Conservation (phyloP, 768 basidiomycete genomes). For the Rhodocollybia butyracea region DNA sequence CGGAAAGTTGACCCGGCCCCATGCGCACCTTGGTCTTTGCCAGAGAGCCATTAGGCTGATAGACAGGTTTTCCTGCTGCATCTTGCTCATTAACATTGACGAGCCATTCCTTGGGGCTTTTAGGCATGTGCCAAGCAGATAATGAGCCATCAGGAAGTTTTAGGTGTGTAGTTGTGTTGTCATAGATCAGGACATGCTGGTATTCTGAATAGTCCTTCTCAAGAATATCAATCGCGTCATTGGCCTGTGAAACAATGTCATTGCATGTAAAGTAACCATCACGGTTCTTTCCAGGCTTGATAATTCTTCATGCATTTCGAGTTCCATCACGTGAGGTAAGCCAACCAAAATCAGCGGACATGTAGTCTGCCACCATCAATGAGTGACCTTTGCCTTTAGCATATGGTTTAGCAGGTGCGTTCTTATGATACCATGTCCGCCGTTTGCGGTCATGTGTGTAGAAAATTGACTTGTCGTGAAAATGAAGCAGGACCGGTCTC, state of each 20-base stretch:
- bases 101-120: constrained; percentile 9
- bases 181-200: not conserved
- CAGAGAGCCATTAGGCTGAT: constrained; percentile 12
- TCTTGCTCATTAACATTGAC: constrained; percentile 13
- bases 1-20: not conserved
- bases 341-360: constrained; percentile 30
- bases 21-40: constrained; percentile 15
- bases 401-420: constrained; percentile 16
- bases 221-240: constrained; percentile 1
- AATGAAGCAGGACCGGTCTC: constrained; percentile 19
- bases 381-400: constrained; percentile 31
- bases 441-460: constrained; percentile 28
- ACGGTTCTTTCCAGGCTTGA: constrained; percentile 19
- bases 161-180: not conserved
- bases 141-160: not conserved
- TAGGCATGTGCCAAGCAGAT: constrained; percentile 11
- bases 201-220: constrained; percentile 9
- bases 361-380: constrained; percentile 32
- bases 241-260: constrained; percentile 10
- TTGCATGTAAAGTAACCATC: constrained; percentile 22
- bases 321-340: constrained; percentile 11
- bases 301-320: constrained; percentile 18
- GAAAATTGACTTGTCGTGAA: constrained; percentile 31
- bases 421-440: constrained; percentile 19
- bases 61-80: constrained; percentile 12